These are phyloP conservation scores for Globisporangium mamillatum DNA, from an alignment of 352 stramenopile species.

Conservation along the genomic window DNA sequence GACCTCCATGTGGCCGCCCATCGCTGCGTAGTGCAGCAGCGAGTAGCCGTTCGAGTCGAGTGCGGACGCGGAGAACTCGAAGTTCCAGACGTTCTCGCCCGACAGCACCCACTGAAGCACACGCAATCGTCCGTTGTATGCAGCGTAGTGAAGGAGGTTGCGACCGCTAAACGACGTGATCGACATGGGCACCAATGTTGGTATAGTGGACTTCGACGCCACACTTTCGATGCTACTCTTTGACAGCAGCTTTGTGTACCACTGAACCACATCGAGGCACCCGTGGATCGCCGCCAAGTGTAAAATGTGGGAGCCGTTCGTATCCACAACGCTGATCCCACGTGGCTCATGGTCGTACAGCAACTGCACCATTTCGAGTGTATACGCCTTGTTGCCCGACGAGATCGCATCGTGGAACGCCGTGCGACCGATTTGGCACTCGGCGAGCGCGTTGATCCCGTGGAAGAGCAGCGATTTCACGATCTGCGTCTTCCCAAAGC, in stretches of 20 bases:
- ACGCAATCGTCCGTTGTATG: conserved; percentile 51
- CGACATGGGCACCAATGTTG: conserved; percentile 25
- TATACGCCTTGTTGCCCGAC: conserved; percentile 20
- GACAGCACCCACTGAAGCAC: conserved; percentile 52
- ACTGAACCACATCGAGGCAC: conserved; percentile 54
- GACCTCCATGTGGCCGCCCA: conserved; percentile 49
- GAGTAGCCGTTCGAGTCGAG: conserved; percentile 61
- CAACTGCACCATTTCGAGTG: conserved; percentile 42
- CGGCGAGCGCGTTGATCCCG: conserved; percentile 31
- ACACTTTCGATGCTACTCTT: background rate
- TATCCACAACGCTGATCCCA: conserved; percentile 43
- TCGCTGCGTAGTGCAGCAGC: conserved; percentile 62
- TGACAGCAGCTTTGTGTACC: conserved; percentile 30
- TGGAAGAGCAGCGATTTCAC: conserved; percentile 59
- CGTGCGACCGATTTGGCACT: conserved; percentile 50
- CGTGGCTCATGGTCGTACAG: conserved; percentile 51
- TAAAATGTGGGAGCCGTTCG: conserved; percentile 57
- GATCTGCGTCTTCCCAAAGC: conserved; percentile 45
- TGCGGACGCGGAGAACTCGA: conserved; percentile 29
- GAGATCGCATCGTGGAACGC: conserved; percentile 58
- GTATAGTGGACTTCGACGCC: background rate
- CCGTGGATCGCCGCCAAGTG: conserved; percentile 70
- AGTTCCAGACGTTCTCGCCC: conserved; percentile 21
- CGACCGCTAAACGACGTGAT: conserved; percentile 61
- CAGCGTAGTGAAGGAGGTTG: conserved; percentile 67